A percentile compares a stretch with the other conserved stretches of the same genome.
Evolutionary conservation across 1,139 yeast genomes (phyloP).

Genomic region (Geotrichum candidum): DNA sequence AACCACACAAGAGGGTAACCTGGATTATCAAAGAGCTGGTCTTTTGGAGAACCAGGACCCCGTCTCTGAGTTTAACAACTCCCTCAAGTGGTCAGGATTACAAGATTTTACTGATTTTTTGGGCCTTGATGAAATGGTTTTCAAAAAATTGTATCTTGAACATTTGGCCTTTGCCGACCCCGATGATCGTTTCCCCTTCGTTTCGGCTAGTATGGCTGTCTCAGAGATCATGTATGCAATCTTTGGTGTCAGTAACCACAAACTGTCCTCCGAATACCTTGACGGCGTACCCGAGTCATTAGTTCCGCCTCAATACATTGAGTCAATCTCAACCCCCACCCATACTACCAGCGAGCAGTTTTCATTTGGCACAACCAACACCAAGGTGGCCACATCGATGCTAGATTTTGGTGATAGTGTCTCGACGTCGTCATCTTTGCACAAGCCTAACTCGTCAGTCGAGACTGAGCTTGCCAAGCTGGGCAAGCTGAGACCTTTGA

Average conservation of each 20-base stretch:
- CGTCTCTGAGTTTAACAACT: slow-evolving; percentile 24
- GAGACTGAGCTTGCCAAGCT: slow-evolving; percentile 29
- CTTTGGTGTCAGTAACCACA: slow-evolving; percentile 33
- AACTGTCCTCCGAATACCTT: slow-evolving; percentile 7
- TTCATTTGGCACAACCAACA: not conserved
- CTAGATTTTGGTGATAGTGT: slow-evolving; percentile 9
- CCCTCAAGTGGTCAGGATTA: slow-evolving; percentile 30
- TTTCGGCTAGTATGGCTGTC: slow-evolving; percentile 32
- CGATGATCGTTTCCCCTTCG: slow-evolving; percentile 36
- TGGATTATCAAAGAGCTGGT: slow-evolving; percentile 31
- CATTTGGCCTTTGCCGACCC: slow-evolving; percentile 28
- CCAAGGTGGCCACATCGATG: slow-evolving; percentile 13
- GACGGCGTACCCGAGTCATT: slow-evolving; percentile 21
- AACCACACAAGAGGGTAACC: slow-evolving; percentile 18
- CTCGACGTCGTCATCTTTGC: slow-evolving; percentile 12
- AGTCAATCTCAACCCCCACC: slow-evolving; percentile 4
- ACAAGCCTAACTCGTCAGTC: slow-evolving; percentile 17
- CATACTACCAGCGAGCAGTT: slow-evolving; percentile 12
- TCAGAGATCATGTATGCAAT: slow-evolving; percentile 31
- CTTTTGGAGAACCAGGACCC: slow-evolving; percentile 24
- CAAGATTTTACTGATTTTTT: slow-evolving; percentile 32
- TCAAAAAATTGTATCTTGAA: slow-evolving; percentile 29
- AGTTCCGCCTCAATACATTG: slow-evolving; percentile 24
- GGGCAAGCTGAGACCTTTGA: slow-evolving; percentile 39
- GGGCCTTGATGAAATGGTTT: slow-evolving; percentile 24